phyloP scores from a whole-genome alignment of 305 asterid genomes.

The Solanum chacoense region DNA sequence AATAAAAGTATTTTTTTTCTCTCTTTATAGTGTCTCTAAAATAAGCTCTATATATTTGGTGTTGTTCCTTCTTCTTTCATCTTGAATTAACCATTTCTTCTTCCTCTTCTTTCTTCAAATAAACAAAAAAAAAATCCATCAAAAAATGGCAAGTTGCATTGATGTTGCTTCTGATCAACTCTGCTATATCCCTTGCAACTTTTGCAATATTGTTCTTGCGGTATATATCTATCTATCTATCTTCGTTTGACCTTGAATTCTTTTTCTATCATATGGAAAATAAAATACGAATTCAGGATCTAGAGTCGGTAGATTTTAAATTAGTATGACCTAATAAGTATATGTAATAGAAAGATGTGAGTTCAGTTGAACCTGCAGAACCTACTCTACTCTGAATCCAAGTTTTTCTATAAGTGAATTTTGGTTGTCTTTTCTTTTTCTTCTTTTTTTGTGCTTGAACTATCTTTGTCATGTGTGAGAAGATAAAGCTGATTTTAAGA shows the following conservation, averaged over 20 bases:
- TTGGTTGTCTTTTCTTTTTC: not conserved
- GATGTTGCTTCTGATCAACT: slow-evolving; percentile 54
- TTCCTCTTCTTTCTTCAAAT: not conserved
- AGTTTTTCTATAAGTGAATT: not conserved
- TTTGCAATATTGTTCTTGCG: slow-evolving; percentile 86
- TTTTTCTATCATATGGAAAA: not conserved
- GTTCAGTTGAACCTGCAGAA: not conserved
- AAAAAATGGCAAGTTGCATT: slow-evolving; percentile 34
- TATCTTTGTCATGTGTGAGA: not conserved
- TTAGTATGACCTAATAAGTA: not conserved
- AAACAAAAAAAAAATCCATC: not conserved
- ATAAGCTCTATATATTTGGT: not conserved
- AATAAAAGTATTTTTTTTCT: not conserved
- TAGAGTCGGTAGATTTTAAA: not conserved
- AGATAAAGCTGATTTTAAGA: slow-evolving; percentile 17
- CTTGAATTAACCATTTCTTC: not conserved
- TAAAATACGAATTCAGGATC: not conserved
- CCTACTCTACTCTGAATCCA: not conserved
- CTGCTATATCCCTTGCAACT: slow-evolving; percentile 87
- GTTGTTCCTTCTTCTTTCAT: not conserved
- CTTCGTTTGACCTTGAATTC: not conserved
- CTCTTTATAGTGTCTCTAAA: not conserved
- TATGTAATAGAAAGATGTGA: not conserved
- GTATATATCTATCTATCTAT: slow-evolving; percentile 19
- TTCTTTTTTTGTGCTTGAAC: not conserved